Evolutionary conservation across 208 protist genomes (phyloP).

Genomic region (Trypanosoma platydactyli): DNA sequence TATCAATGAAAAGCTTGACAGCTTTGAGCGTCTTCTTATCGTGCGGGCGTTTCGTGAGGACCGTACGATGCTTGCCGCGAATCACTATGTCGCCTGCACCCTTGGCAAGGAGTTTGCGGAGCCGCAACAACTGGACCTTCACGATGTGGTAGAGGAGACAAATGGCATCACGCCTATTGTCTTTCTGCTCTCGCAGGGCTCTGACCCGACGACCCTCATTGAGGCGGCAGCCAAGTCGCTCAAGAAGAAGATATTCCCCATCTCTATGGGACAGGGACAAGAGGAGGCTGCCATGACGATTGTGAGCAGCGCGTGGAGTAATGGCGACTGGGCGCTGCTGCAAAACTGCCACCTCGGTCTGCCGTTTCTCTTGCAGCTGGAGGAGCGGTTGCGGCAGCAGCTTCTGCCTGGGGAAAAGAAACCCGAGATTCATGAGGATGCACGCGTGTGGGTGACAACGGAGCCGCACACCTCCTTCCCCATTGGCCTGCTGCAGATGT

Average conservation of each 20-base stretch:
- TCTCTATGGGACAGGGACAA: conserved; percentile 99
- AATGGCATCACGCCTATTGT: conserved; percentile 92
- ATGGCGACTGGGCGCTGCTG: conserved; percentile 95
- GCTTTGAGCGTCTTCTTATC: conserved; percentile 95
- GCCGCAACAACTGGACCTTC: conserved; percentile 88
- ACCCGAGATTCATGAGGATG: conserved; percentile 89
- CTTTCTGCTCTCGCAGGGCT: conserved; percentile 96
- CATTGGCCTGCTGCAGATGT: conserved; percentile 96
- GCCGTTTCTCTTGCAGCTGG: conserved; percentile 90
- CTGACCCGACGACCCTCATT: conserved; percentile 96
- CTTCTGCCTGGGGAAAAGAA: conserved; percentile 81
- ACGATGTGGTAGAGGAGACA: conserved; percentile 88
- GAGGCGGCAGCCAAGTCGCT: conserved; percentile 94
- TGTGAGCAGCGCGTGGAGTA: conserved; percentile 79
- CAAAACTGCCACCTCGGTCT: conserved; percentile 97
- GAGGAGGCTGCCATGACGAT: conserved; percentile 94
- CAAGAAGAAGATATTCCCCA: conserved; percentile 94
- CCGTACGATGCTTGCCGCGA: conserved; percentile 93
- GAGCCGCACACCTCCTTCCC: conserved; percentile 95
- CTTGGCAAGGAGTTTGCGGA: conserved; percentile 95
- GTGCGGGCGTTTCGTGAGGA: conserved; percentile 95
- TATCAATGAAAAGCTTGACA: conserved; percentile 91
- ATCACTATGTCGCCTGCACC: conserved; percentile 89
- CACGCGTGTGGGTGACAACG: conserved; percentile 96
- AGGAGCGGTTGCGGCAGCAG: conserved; percentile 87